Base-by-base conservation (phyloP, 108 stramenopile genomes). In the Stephanodiscus minutulus region DNA sequence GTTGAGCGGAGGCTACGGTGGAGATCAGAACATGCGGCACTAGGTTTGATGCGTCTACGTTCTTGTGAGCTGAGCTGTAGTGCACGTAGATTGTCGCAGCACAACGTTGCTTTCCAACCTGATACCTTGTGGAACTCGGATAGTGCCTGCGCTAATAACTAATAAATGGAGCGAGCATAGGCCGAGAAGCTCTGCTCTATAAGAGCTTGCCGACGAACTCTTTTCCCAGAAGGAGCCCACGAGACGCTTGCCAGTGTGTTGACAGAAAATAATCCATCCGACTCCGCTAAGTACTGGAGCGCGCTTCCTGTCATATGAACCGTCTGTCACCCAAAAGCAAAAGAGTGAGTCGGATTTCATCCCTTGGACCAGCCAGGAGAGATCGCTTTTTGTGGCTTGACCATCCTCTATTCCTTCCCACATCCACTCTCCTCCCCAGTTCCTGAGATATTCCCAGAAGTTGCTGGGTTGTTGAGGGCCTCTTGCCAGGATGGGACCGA, bases 251-350 rank as follows among this genome's bases (percentile, higher is more conserved):
- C 20, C 18, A 8, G 48, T 4, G 48, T 21, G 48, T 7, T 3
- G 3, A 8, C 48, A 49, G 48, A n/a, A 49, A 8, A 49, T 49
- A 49, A 55, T 55, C 54, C 54, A 55, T 2, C 54, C 54, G 11
- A 25, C 20, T 21, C 24, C 54, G 24, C 54, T 55, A 25, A 25
- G 5, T 6, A 25, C 22, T 3, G 54, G 54, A 8, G 54, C 54
- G 11, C 24, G 11, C 54, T 55, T 55, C 11, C 54, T 55, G 8
- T 55, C 24, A 25, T 55, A 55, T 11, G 54, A 55, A 5, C 54
- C 54, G 22, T 55, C 24, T 12, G 54, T 55, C 22, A 55, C 54
- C 54, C 54, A 55, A 7, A 49, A 4, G 4, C n/a, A n/a, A n/a
- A n/a, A n/a, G n/a, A 49, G 20, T 4, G 48, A 20, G 5, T 8